Evolutionary conservation across 2,329 filamentous ascomycete genomes (phyloP), one percentile per base, ranked within the genome.

Genomic region (Emmonsiellopsis sp.): DNA sequence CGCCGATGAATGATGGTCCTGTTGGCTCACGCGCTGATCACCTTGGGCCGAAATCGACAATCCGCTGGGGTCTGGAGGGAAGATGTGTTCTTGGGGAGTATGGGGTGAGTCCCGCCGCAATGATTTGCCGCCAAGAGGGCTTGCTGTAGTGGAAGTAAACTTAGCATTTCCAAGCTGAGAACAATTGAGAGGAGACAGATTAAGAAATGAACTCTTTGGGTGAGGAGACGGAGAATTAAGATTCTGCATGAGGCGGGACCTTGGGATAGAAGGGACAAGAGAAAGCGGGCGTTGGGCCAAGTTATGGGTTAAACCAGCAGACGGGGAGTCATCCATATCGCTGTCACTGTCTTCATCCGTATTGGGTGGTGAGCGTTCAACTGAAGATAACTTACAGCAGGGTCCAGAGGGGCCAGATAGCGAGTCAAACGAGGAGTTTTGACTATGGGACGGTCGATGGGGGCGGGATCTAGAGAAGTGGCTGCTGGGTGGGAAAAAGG

Each of bases 1-100:
- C 54, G 75, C 75, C 51, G 71, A 65, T 34, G 65, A 67, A 55
- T 69, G 72, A 54, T 70, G 72, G 49, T 73, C 72, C 3, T 69
- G 63, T 43, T 71, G 68, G 33, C 61, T 65, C 3, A 62, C 56
- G 13, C 68, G 68, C 51, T 69, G 70, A 37, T 76, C 74, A 55
- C 69, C 72, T 14, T 77, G 74, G 53, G 82, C 85, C 3, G 88
- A 93, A 55, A 95, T 92, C 1, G 89, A 91, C 14, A 95, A 74
- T 40, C 83, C 82, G 68, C 87, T 94, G 0, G 89, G 85, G 65
- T 96, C 91, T 6, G 86, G 84, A 31, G 87, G 86, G 31, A 84
- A 77, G 62, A 88, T 79, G 52, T 77, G 79, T 56, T 93, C 89
- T 48, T 82, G 82, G 0, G 92, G 92, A 0, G 92, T 96, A 55